Evolutionary conservation across 306 rosid genomes (phyloP), one percentile per base, ranked within the genome.

Genomic region (Gastrolobium bilobum): DNA sequence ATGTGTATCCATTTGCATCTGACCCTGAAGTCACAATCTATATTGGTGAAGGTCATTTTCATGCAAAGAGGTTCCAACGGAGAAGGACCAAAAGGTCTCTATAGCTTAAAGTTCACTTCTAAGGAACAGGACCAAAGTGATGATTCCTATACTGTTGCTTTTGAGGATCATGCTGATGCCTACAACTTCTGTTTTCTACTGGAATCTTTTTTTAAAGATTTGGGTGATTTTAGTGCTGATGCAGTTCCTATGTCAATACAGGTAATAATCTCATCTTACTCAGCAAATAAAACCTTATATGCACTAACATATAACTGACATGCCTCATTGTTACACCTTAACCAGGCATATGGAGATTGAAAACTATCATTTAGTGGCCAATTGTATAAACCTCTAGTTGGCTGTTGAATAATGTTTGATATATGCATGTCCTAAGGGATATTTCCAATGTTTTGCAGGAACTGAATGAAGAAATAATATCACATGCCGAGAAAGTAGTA

Each of bases 101-200:
- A 76, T 81, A 83, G 86, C 54, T 14, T 94, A 71, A 84, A 81
- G 77, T 47, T 54, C 73, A 52, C 80, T 67, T 80, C 92, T 53
- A 59, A 68, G 64, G 72, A 85, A 26, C 84, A 14, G 59, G 87
- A 85, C 43, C 83, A 52, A 59, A 71, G 47, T 66, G 87, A 58
- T 59, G 81, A 81, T 69, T 84, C 91, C 42, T 90, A 86, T 77
- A 83, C 87, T 6, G 89, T 94, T 76, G 99, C 90, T 68, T 94
- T 93, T 57, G 95, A 89, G 88, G 92, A 93, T 78, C 91, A 77
- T 1, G 76, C 60, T 20, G 98, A 93, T 83, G 98, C 94, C 80
- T 88, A 77, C 74, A 92, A 90, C 84, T 94, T 92, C 69, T 92
- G 93, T 86, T 88, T 83, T 65, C 68, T 94, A 15, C 81, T 94